These are phyloP conservation scores for Mycena belliarum DNA, from an alignment of 768 basidiomycete species.

Conservation along the genomic window DNA sequence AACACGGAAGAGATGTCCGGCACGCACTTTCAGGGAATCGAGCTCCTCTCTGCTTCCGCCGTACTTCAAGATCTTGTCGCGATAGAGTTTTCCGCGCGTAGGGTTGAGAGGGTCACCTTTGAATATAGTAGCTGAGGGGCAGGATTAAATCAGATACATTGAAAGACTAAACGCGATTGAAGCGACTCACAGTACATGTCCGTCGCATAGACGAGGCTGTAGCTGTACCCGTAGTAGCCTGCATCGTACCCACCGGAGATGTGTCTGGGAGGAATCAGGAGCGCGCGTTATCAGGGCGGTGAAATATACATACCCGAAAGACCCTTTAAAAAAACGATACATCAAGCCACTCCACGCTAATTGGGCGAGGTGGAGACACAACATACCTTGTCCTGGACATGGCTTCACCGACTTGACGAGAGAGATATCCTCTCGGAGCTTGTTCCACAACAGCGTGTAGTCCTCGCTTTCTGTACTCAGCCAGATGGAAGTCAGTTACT, in stretches of 20 bases:
- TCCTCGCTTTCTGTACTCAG: slow-evolving; percentile 52
- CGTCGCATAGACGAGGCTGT: slow-evolving; percentile 65
- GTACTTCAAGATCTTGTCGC: slow-evolving; percentile 70
- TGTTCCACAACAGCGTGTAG: slow-evolving; percentile 80
- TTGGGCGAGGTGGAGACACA: no score
- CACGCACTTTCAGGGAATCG: slow-evolving; percentile 69
- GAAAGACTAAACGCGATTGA: background rate
- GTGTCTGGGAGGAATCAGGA: no score
- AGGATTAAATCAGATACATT: background rate
- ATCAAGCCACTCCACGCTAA: no score
- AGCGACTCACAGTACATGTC: slow-evolving; percentile 54
- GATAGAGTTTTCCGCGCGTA: slow-evolving; percentile 63
- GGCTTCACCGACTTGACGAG: slow-evolving; percentile 63
- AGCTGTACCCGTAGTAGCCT: slow-evolving; percentile 75
- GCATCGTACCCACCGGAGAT: slow-evolving; percentile 65
- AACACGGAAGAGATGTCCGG: background rate
- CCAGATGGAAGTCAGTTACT: background rate
- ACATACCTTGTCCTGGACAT: slow-evolving; percentile 65
- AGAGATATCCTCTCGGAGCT: slow-evolving; percentile 66
- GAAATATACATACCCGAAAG: background rate
- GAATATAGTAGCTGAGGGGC: slow-evolving; percentile 64
- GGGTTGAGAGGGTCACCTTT: slow-evolving; percentile 76
- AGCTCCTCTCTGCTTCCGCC: slow-evolving; percentile 82
- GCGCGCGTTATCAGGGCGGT: no score
- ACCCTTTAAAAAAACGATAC: no score